Evolutionary conservation across 306 rosid species (phyloP).

Genomic region (Hippophae gyantsensis): DNA sequence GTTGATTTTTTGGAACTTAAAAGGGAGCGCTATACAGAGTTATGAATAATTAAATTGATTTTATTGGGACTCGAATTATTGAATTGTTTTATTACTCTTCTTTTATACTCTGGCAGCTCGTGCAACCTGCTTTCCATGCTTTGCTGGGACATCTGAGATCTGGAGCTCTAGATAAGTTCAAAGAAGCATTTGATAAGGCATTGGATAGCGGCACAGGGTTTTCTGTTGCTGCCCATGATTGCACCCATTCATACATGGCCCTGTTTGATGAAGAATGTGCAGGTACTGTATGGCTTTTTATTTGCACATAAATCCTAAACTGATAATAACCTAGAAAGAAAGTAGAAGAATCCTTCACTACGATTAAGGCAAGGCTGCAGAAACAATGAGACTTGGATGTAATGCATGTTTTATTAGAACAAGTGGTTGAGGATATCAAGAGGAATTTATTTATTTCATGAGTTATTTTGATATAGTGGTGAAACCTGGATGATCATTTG

Average conservation of each 20-base stretch:
- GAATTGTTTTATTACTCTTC: background rate
- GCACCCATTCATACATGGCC: constrained; percentile 42
- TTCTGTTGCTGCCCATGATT: constrained; percentile 54
- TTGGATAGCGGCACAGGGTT: constrained; percentile 66
- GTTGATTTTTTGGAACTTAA: background rate
- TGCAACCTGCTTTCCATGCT: constrained; percentile 80
- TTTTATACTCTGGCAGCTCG: constrained; percentile 46
- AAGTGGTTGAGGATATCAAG: background rate
- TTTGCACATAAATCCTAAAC: constrained; percentile 7
- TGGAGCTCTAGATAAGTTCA: constrained; percentile 66
- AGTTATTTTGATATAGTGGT: background rate
- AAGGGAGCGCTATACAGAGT: background rate
- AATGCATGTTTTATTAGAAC: constrained; percentile 4
- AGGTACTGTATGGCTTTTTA: constrained; percentile 30
- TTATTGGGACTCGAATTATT: background rate
- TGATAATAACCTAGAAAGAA: constrained; percentile 8
- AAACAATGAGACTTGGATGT: background rate
- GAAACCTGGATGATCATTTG: constrained; percentile 14
- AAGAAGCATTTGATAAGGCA: constrained; percentile 80
- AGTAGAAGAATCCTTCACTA: constrained; percentile 2
- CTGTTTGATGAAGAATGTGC: constrained; percentile 59
- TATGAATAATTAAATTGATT: background rate
- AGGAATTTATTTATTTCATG: constrained; percentile 1
- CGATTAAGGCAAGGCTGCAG: background rate
- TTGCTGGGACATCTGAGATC: constrained; percentile 72